Conservation (phyloP, 1,284 basidiomycete genomes). For the Termitomyces sp. region DNA sequence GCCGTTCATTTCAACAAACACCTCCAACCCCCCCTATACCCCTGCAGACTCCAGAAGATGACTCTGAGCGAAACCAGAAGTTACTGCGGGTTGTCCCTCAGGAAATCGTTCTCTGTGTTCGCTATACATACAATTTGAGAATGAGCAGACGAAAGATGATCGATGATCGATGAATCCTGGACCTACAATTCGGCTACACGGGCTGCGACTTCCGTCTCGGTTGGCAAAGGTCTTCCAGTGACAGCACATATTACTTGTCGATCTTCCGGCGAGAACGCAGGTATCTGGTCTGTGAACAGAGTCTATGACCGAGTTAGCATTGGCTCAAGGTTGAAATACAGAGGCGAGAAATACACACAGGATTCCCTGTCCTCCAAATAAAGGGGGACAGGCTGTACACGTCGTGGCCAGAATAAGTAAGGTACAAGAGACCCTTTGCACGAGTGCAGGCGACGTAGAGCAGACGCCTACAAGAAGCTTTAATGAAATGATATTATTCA, state of each 20-base stretch:
- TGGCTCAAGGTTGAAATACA: conserved; percentile 2
- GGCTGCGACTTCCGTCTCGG: conserved; percentile 36
- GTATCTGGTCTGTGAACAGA: conserved; percentile 29
- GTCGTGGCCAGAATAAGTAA: conserved; percentile 38
- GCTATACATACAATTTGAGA: too few species aligned
- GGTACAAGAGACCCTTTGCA: conserved; percentile 72
- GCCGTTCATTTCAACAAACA: too few species aligned
- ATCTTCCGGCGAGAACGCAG: conserved; percentile 30
- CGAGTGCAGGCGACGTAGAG: conserved; percentile 91
- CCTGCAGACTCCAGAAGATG: too few species aligned
- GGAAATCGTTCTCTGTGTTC: too few species aligned
- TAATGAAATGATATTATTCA: too few species aligned
- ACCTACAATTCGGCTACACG: conserved; percentile 43
- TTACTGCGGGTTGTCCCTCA: too few species aligned
- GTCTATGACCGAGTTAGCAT: conserved; percentile 22
- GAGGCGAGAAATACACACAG: conserved; percentile 26
- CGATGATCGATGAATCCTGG: too few species aligned
- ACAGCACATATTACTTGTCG: conserved; percentile 35
- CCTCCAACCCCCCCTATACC: too few species aligned
- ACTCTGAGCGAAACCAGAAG: too few species aligned
- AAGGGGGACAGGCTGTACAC: conserved; percentile 47
- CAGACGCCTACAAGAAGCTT: conserved; percentile 48
- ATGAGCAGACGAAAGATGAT: too few species aligned
- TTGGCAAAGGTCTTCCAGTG: conserved; percentile 35
- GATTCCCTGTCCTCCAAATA: conserved; percentile 33